Base-by-base conservation (phyloP, 2,329 filamentous ascomycete species). In the Stachybotrys elegans region DNA sequence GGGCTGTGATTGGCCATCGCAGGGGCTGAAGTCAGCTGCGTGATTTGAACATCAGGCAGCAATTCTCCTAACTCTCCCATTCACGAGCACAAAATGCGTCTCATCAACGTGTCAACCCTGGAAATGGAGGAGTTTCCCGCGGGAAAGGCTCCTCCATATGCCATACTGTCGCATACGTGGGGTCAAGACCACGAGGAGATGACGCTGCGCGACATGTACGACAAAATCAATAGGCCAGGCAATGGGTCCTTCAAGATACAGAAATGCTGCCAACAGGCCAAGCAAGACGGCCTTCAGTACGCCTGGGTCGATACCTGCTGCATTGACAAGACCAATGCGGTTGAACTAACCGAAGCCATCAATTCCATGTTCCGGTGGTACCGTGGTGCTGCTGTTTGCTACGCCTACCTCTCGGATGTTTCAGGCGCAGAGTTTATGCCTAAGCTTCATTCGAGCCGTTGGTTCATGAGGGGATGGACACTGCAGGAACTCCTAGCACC, bases 111-210 rank as follows among this genome's bases (percentile, higher is more conserved):
- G 5, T 6, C 19, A 6, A 22, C 19, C 7, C 21, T 23, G 20
- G 9, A 5, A 21, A 17, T 39, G 36, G 36, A 39, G 21, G 36
- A 39, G 19, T 39, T 39, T 23, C 36, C 19, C 36, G 36, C 19
- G 4, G 36, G n/a, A 9, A 17, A 23, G 20, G 21, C 21, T 9
- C 36, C 36, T 22, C 16, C 36, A 12, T 38, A 38, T 38, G 35
- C 35, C 35, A 38, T 38, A 38, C 20, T 38, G 13, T 38, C 35
- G 14, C 35, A 38, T 22, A 38, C 35, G 13, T 38, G 35, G 35
- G 35, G 35, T n/a, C 14, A 38, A 38, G 35, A 20, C 12, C 14
- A 38, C 14, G 35, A 20, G 9, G 35, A 38, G 20, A 20, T 38
- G 19, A 38, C 14, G 14, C 35, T 38, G 19, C 35, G 20, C 14